Base-by-base conservation (phyloP, 2,329 filamentous ascomycete species). In the Beauveria pseudobassiana region DNA sequence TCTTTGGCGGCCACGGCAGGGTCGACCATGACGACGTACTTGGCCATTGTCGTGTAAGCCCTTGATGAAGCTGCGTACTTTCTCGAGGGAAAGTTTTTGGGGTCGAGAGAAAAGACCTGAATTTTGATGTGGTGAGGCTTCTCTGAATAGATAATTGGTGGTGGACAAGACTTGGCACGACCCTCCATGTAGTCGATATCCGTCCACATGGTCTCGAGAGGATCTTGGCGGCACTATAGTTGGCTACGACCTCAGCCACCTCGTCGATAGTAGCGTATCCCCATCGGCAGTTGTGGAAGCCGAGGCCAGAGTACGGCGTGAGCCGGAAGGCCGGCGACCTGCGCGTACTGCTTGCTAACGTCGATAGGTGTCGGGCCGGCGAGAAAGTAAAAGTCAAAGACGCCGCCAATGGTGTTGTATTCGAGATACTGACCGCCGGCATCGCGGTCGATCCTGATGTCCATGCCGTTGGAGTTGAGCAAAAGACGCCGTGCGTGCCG, bases 301-400 rank as follows among this genome's bases (percentile, higher is more conserved):
- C 91, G 63, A 96, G 85, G 0, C 87, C 85, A 80, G 85, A 93
- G 75, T 95, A 95, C 66, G 89, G 87, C 69, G 93, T 88, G 84
- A 93, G 86, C 86, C 1, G 90, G 90, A 5, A 90, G 76, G 0
- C 90, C 90, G 57, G 87, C 78, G 1, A 87, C 82, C 62, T 76
- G 73, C 64, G 90, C 86, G 70, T 93, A 95, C 45, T 88, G 81
- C 70, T 84, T 85, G 18, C 85, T 89, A 26, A 92, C 86, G 14
- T 87, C 82, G 7, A 82, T 78, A 62, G 87, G 86, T 0, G 80
- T 85, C 0, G 89, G 88, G 0, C 91, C 91, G 14, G 87, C 82
- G 68, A 89, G 89, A 75, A 95, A 90, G 72, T 90, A 93, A 20
- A 95, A 77, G 69, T 95, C 90, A 59, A 95, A 84, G 56, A 81